These are phyloP conservation scores for Biscogniauxia marginata DNA, from an alignment of 2,329 filamentous ascomycete species.

Conservation along the genomic window DNA sequence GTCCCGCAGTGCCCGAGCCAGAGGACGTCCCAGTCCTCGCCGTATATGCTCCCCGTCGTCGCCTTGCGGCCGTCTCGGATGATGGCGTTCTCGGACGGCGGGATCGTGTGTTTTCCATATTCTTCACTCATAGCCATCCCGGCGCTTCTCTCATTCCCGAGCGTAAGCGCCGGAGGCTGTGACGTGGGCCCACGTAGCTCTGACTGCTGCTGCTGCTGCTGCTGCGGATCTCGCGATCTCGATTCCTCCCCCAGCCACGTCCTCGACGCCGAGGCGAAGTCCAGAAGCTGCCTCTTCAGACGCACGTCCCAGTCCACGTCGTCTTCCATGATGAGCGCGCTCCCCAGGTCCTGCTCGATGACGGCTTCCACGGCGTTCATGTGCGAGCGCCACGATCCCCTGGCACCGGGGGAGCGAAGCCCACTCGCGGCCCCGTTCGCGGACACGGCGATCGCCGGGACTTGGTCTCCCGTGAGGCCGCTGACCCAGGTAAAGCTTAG, in stretches of 20 bases:
- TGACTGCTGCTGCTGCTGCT: no score
- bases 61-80: conserved; percentile 5
- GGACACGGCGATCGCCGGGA: conserved; percentile 30
- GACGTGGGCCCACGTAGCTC: no score
- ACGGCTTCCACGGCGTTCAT: conserved; percentile 39
- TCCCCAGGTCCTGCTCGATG: conserved; percentile 43
- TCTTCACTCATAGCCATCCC: not conserved
- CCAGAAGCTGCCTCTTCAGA: conserved; percentile 46
- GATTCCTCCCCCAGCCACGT: conserved; percentile 22
- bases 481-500: conserved; percentile 46
- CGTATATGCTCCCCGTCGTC: conserved; percentile 12
- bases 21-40: conserved; percentile 26
- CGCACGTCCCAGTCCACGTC: conserved; percentile 58
- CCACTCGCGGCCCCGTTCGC: conserved; percentile 25
- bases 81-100: not conserved
- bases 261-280: conserved; percentile 38
- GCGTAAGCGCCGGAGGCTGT: no score
- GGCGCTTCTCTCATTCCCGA: no score
- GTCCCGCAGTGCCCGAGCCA: conserved; percentile 30
- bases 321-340: conserved; percentile 55
- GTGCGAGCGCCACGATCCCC: conserved; percentile 40
- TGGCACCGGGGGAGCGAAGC: conserved; percentile 28
- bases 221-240: no score
- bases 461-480: conserved; percentile 40
- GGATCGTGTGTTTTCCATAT: no score